phyloP scores from a whole-genome alignment of 2,329 filamentous ascomycete species.

The Colletotrichum echinochloae region DNA sequence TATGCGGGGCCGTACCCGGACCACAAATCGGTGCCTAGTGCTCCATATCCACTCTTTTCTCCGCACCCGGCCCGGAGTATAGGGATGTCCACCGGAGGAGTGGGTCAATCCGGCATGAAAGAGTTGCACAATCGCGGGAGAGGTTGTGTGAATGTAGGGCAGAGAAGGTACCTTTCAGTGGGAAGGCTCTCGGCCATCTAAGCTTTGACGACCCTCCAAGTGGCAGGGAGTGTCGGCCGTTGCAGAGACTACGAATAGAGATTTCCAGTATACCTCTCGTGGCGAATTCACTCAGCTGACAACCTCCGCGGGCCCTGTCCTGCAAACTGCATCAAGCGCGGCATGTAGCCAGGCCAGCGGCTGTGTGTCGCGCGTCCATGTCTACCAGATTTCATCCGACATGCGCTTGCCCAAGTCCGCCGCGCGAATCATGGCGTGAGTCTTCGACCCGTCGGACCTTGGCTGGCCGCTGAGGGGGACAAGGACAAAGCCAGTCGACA shows the following conservation, averaged over 20 bases:
- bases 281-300: too few relatives aligned
- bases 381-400: too few relatives aligned
- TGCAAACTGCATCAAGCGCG: background rate
- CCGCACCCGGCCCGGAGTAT: background rate
- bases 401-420: too few relatives aligned
- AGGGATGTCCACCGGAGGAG: background rate
- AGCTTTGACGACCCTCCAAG: background rate
- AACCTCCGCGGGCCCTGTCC: background rate
- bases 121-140: background rate
- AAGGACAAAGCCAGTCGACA: too few relatives aligned
- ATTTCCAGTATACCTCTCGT: background rate
- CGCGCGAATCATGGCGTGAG: too few relatives aligned
- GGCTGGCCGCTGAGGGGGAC: too few relatives aligned
- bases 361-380: background rate
- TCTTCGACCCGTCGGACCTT: too few relatives aligned
- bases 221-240: background rate
- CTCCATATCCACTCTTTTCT: background rate
- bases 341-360: background rate
- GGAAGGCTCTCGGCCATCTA: too few relatives aligned
- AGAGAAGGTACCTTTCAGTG: background rate
- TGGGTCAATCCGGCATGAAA: too few relatives aligned
- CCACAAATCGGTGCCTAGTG: background rate
- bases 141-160: background rate
- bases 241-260: background rate
- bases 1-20: background rate